A percentile compares a stretch with the other conserved stretches of the same genome.
These are phyloP conservation scores for Talaromyces islandicus DNA, from an alignment of 2,329 filamentous ascomycete species.

Conservation along the genomic window DNA sequence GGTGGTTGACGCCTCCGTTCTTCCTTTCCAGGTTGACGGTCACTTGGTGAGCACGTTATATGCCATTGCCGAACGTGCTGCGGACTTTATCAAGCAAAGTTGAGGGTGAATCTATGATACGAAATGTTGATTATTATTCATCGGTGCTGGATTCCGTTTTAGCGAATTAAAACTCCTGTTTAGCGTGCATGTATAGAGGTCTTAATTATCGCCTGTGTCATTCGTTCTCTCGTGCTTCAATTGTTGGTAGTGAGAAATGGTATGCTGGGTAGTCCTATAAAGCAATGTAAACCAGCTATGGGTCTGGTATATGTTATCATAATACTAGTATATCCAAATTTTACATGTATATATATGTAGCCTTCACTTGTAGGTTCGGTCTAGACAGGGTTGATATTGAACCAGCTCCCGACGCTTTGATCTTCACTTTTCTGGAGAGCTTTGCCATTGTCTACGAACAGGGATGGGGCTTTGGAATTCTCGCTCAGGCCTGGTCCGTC, in stretches of 20 bases:
- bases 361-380: background rate
- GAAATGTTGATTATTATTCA: background rate
- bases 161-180: too few relatives aligned
- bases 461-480: constrained; percentile 47
- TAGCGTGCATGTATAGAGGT: too few relatives aligned
- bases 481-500: constrained; percentile 44
- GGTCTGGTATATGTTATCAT: background rate
- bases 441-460: constrained; percentile 55
- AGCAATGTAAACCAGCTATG: background rate
- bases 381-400: background rate
- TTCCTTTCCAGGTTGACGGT: constrained; percentile 23
- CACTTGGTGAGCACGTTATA: constrained; percentile 23
- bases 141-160: background rate
- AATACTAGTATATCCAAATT: background rate
- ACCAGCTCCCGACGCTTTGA: constrained; percentile 49
- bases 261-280: background rate
- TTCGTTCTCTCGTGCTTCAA: too few relatives aligned
- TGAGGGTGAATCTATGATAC: background rate
- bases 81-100: constrained; percentile 26
- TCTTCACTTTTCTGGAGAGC: constrained; percentile 61
- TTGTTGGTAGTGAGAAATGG: too few relatives aligned
- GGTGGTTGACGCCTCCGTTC: constrained; percentile 29
- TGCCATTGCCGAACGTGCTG: constrained; percentile 23
- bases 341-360: background rate
- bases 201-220: too few relatives aligned